Base-by-base conservation (phyloP, 441 rosid genomes). In the Cnidoscolus chayamansa region DNA sequence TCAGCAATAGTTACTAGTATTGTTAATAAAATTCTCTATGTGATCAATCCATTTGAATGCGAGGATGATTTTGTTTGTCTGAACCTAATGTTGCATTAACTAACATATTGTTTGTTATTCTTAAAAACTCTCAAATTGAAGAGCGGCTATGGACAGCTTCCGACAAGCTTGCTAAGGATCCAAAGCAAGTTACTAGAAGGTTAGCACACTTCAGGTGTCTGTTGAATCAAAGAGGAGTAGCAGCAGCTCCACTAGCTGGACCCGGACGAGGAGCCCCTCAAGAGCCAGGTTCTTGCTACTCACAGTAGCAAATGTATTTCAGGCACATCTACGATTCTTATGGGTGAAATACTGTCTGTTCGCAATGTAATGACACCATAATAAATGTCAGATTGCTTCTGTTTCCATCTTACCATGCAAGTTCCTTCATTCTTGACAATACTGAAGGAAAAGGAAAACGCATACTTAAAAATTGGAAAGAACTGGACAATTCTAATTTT, bases 91-190 rank as follows among this genome's bases (percentile, higher is more conserved):
- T 3, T 10, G 13, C 59, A 63, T 13, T 65, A 13, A 37, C 32
- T 16, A 62, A 67, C 54, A 25, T 30, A 11, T 70, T 20, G 4
- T 69, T 20, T 43, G 66, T 57, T 65, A 10, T 50, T 20, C 63
- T 35, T 10, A 7, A 6, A 54, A 55, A 75, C 19, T 50, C 51
- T 72, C 10, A 11, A 31, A 54, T 63, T 73, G 73, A 74, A 89
- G 97, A 91, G 83, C 80, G 94, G 67, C 68, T 89, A 47, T 91
- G 97, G 97, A 89, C 89, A 65, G 78, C 90, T 2, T 84, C 79
- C 13, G 75, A 75, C 70, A 84, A 83, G 81, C 77, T 88, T 66
- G 86, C 90, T 32, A 79, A 77, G 70, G 66, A 79, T 74, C 79
- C 88, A 0, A 20, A 55, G 53, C 67, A 76, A 72, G 93, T 66